Evolutionary conservation across 2,329 filamentous ascomycete species (phyloP), one percentile per base, ranked within the genome.

Genomic region (Dactylellina sp.): DNA sequence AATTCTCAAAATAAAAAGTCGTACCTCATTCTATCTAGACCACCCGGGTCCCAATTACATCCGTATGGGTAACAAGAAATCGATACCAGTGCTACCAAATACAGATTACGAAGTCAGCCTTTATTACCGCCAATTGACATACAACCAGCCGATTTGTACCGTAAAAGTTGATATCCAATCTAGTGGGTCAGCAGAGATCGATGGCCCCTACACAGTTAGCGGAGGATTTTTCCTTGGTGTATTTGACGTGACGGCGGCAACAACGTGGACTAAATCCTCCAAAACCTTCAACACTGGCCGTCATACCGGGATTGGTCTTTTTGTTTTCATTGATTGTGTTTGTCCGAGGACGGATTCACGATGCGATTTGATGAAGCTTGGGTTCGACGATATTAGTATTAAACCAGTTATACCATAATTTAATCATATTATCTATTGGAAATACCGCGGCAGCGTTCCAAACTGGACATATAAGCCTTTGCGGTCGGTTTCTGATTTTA

Each of bases 371-470:
- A 37, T 47, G 20, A 24, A 7, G 2, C 0, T 64, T 6, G 60
- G 49, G 3, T 46, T 64, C 25, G 60, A 64, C 20, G 60, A 64
- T 39, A 55, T 64, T 37, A 6, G 9, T n/a, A 4, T 64, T 9
- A 42, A 14, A n/a, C 39, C 39, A 42, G 39, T 42, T 18, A 12
- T 12, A n/a, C 16, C 39, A 32, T 32, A 32, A 32, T 32, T 4
- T 32, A 32, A 32, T 9, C 4, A 32, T 32, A 32, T 32, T 9
- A n/a, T n/a, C n/a, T n/a, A n/a, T n/a, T n/a, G n/a, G n/a, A n/a
- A n/a, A n/a, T n/a, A n/a, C n/a, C n/a, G n/a, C n/a, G n/a, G n/a
- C n/a, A n/a, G n/a, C n/a, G n/a, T n/a, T n/a, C n/a, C n/a, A n/a
- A n/a, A n/a, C n/a, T n/a, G n/a, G n/a, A n/a, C n/a, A n/a, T n/a